A percentile compares a stretch with the other conserved stretches of the same genome.
Conservation (phyloP, 495 filamentous ascomycete genomes). For the Apiosordaria backusii region DNA sequence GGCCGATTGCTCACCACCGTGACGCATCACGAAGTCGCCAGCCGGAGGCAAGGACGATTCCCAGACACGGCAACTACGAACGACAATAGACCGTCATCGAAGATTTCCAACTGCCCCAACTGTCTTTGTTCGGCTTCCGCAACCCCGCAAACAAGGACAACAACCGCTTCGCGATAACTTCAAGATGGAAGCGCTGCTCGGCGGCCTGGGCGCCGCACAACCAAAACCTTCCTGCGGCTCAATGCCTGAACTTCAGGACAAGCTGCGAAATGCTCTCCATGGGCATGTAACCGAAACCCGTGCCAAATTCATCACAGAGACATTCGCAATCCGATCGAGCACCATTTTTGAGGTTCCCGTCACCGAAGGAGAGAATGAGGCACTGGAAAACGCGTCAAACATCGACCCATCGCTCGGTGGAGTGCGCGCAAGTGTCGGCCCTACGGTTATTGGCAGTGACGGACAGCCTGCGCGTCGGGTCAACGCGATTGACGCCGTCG, state of each 20-base stretch:
- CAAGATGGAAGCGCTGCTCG: conserved; percentile 39
- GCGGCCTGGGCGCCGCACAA: conserved; percentile 21
- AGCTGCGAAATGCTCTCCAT: conserved; percentile 34
- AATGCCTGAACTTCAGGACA: conserved; percentile 38
- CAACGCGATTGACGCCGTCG: conserved; percentile 37
- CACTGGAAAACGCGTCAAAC: conserved; percentile 24
- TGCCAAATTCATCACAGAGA: conserved; percentile 40
- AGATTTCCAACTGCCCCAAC: not conserved
- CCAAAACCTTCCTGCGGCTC: conserved; percentile 36
- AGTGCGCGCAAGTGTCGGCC: conserved; percentile 14
- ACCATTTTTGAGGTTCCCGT: conserved; percentile 35
- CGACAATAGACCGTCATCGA: not conserved
- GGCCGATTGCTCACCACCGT: not conserved
- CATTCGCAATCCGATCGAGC: conserved; percentile 38
- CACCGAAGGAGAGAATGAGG: conserved; percentile 32
- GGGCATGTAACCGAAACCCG: conserved; percentile 36
- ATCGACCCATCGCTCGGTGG: conserved; percentile 31
- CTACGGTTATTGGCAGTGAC: conserved; percentile 9
- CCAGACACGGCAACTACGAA: not conserved
- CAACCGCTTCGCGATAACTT: not conserved
- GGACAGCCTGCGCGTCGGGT: conserved; percentile 20
- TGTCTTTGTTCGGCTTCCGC: not conserved
- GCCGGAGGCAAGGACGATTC: not conserved
- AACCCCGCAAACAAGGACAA: not conserved
- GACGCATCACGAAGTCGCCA: not conserved